Conservation (phyloP, 2,329 filamentous ascomycete genomes). For the Diaporthe aspalathi region DNA sequence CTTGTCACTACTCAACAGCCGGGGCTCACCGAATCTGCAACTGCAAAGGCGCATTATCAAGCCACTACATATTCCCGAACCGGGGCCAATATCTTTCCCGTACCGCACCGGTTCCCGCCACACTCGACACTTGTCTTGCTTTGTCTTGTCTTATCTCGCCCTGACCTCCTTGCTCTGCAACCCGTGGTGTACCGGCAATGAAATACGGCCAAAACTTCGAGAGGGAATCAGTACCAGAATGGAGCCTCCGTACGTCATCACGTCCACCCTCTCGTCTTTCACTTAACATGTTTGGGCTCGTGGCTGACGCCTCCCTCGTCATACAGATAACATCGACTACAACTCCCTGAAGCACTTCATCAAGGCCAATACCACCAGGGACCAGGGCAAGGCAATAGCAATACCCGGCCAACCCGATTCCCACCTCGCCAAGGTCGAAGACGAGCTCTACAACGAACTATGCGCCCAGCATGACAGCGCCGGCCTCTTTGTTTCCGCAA, state of each 20-base stretch:
- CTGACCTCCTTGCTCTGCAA: constrained; percentile 14
- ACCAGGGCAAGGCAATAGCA: constrained; percentile 75
- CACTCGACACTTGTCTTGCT: background rate
- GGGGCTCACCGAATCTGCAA: too few species aligned
- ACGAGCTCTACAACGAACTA: constrained; percentile 78
- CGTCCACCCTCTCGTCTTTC: background rate
- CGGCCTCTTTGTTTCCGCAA: constrained; percentile 82
- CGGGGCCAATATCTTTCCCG: background rate
- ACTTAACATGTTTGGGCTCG: constrained; percentile 22
- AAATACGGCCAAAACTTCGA: constrained; percentile 82
- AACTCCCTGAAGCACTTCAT: constrained; percentile 87
- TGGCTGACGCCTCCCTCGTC: constrained; percentile 33
- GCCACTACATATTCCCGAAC: background rate
- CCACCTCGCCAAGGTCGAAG: constrained; percentile 72
- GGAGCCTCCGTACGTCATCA: constrained; percentile 74
- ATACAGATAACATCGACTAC: constrained; percentile 86
- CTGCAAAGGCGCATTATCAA: background rate
- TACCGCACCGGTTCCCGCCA: constrained; percentile 14
- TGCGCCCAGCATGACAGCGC: constrained; percentile 80
- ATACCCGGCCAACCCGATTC: constrained; percentile 78
- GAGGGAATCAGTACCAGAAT: constrained; percentile 82
- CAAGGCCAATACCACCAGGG: constrained; percentile 80
- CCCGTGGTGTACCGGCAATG: constrained; percentile 57
- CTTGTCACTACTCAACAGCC: background rate
- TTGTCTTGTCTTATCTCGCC: background rate